Evolutionary conservation across 352 stramenopile genomes (phyloP).

Genomic region (Globisporangium alternatum): DNA sequence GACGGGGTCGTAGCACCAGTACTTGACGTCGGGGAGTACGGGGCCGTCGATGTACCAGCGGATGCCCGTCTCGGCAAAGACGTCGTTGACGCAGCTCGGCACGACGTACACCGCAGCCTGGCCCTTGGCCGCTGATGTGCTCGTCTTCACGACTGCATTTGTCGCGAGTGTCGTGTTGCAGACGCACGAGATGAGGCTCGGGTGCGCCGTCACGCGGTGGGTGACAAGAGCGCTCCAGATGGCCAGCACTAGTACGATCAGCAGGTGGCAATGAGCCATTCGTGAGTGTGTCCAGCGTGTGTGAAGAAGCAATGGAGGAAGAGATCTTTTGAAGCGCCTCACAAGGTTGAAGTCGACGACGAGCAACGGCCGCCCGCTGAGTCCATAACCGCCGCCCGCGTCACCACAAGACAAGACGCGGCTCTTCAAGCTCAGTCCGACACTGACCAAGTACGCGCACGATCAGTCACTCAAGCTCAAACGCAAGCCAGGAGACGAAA

Average conservation of each 20-base stretch:
- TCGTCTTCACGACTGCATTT: conserved; percentile 46
- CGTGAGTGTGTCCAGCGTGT: not conserved
- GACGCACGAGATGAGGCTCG: conserved; percentile 70
- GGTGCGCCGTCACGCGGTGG: conserved; percentile 25
- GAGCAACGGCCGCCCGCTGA: conserved; percentile 2
- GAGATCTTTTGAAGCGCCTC: conserved; percentile 5
- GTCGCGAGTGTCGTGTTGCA: conserved; percentile 68
- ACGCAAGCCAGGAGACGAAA: not conserved
- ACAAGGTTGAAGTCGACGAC: not conserved
- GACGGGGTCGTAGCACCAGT: conserved; percentile 44
- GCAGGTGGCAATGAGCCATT: not conserved
- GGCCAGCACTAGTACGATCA: not conserved
- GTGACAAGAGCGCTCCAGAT: not conserved
- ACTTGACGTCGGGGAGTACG: conserved; percentile 45
- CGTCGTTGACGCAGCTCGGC: conserved; percentile 68
- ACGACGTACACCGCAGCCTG: conserved; percentile 55
- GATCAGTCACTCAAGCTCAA: not conserved
- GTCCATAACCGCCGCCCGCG: conserved; percentile 2
- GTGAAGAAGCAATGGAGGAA: not conserved
- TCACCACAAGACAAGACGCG: not conserved
- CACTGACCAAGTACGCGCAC: not conserved
- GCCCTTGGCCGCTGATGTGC: conserved; percentile 27
- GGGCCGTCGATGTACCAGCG: conserved; percentile 81
- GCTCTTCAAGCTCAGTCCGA: conserved; percentile 1
- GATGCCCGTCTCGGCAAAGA: conserved; percentile 78